Conservation (phyloP, 371 early-diverging fungal species). For the Mucor ambiguus region DNA sequence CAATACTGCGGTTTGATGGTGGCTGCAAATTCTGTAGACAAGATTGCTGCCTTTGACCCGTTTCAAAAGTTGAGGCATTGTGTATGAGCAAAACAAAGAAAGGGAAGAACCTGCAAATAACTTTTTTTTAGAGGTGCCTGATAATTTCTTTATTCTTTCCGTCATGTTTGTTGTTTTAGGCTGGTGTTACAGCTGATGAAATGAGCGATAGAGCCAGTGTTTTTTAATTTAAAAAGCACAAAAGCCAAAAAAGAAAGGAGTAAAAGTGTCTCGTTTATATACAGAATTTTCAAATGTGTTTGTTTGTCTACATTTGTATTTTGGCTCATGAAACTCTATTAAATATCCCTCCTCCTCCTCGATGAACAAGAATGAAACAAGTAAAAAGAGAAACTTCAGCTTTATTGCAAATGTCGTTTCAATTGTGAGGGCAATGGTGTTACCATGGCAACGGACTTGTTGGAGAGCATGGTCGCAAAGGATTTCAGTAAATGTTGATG, state of each 20-base stretch:
- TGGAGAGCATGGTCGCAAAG: constrained; percentile 52
- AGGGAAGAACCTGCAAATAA: constrained; percentile 17
- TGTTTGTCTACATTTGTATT: not conserved
- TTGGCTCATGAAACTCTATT: not conserved
- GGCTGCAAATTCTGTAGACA: not conserved
- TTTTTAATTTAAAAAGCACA: not conserved
- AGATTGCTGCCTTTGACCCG: constrained; percentile 6
- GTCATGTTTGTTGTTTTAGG: not conserved
- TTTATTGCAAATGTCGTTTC: constrained; percentile 15
- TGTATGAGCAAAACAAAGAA: constrained; percentile 14
- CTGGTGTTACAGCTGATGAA: not conserved
- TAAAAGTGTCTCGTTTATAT: not conserved
- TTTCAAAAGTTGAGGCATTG: constrained; percentile 11
- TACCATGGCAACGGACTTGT: constrained; percentile 44
- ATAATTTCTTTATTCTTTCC: constrained; percentile 14
- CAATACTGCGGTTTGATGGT: not conserved
- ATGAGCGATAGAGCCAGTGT: not conserved
- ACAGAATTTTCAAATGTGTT: not conserved
- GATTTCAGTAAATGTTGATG: constrained; percentile 48
- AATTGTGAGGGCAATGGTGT: constrained; percentile 60
- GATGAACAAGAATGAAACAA: constrained; percentile 4
- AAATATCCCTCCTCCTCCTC: not conserved
- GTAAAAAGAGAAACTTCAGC: not conserved
- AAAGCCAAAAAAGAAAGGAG: not conserved
- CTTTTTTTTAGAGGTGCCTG: constrained; percentile 17